Evolutionary conservation across 345 rosid genomes (phyloP).

Genomic region (Euphorbia tirucalli): DNA sequence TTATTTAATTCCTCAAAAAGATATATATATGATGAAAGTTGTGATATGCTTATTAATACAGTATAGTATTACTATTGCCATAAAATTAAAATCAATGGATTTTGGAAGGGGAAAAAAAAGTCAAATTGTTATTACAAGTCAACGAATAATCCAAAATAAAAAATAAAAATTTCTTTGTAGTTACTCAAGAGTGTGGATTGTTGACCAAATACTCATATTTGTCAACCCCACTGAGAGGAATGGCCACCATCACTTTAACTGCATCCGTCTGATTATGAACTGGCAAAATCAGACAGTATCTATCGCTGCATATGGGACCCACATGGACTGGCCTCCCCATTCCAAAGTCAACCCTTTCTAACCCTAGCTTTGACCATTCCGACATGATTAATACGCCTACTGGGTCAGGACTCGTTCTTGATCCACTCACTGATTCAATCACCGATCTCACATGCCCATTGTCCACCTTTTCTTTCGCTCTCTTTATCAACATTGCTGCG

Average conservation of each 20-base stretch:
- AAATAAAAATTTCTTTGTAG: neutral
- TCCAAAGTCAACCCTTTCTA: slow-evolving; percentile 77
- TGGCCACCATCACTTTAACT: slow-evolving; percentile 74
- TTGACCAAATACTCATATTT: slow-evolving; percentile 49
- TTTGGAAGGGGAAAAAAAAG: neutral
- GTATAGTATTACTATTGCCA: neutral
- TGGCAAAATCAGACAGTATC: slow-evolving; percentile 74
- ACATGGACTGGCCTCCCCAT: slow-evolving; percentile 65
- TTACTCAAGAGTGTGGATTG: slow-evolving; percentile 38
- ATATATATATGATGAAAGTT: no score
- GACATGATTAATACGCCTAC: slow-evolving; percentile 70
- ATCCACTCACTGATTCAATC: slow-evolving; percentile 52
- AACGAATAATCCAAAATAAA: slow-evolving; percentile 23
- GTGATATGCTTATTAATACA: no score
- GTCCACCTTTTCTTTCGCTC: slow-evolving; percentile 62
- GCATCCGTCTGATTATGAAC: slow-evolving; percentile 48
- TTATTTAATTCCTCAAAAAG: no score
- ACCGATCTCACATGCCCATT: slow-evolving; percentile 56
- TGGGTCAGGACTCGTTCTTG: slow-evolving; percentile 57
- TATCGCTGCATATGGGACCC: slow-evolving; percentile 66
- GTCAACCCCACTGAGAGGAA: slow-evolving; percentile 59
- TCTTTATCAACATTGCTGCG: slow-evolving; percentile 56
- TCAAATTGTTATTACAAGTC: slow-evolving; percentile 37
- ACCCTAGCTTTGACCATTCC: slow-evolving; percentile 87
- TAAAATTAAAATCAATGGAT: neutral